Conservation (phyloP, 352 stramenopile genomes). For the Pythium dissimile region DNA sequence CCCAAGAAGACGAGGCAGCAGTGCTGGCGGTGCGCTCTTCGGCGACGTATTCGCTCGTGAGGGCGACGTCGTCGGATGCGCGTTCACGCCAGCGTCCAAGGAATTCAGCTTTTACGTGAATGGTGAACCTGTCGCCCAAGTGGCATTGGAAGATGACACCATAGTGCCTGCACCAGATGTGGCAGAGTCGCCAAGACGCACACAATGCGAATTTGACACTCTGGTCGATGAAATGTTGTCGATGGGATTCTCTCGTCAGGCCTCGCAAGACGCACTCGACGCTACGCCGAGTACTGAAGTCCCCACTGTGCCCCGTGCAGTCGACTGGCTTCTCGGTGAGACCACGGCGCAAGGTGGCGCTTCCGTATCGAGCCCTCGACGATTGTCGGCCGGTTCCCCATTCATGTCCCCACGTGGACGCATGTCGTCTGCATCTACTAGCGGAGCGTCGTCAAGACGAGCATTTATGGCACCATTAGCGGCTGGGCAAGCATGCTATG, state of each 20-base stretch:
- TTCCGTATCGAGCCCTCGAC: conserved; percentile 12
- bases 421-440: conserved; percentile 3
- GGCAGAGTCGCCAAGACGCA: neutral
- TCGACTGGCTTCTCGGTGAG: conserved; percentile 42
- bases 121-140: conserved; percentile 30
- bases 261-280: conserved; percentile 35
- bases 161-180: neutral
- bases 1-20: conserved; percentile 26
- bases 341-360: neutral
- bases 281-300: conserved; percentile 22
- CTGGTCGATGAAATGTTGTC: conserved; percentile 49
- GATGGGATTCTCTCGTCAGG: conserved; percentile 42
- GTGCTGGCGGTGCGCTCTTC: conserved; percentile 19
- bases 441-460: neutral
- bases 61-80: conserved; percentile 59
- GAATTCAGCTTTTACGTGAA: conserved; percentile 68
- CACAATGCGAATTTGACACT: conserved; percentile 30
- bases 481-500: conserved; percentile 1
- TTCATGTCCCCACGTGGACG: conserved; percentile 19
- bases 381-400: conserved; percentile 7
- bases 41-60: conserved; percentile 46
- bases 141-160: neutral
- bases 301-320: conserved; percentile 23
- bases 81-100: conserved; percentile 23
- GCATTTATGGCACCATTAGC: neutral